A percentile compares a stretch with the other conserved stretches of the same genome.
These are phyloP conservation scores for Tetrapyrgos nigripes DNA, from an alignment of 1,284 basidiomycete genomes.

Conservation along the genomic window DNA sequence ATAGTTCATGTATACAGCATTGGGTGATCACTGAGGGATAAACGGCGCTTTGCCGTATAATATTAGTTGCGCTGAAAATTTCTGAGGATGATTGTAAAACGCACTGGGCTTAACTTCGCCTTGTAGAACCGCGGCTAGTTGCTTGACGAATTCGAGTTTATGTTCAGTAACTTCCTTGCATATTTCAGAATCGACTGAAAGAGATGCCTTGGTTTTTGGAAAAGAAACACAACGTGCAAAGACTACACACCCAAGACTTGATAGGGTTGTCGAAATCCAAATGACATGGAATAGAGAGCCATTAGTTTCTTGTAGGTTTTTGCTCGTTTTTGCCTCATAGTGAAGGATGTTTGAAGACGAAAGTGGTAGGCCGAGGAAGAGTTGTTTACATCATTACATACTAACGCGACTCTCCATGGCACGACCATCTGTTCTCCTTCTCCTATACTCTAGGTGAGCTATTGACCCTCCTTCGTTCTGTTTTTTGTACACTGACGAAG, in stretches of 20 bases:
- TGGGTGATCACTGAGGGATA: constrained; percentile 88
- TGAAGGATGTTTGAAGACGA: constrained; percentile 15
- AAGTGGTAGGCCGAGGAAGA: constrained; percentile 1
- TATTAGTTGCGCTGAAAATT: constrained; percentile 24
- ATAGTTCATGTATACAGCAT: constrained; percentile 92
- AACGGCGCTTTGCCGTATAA: constrained; percentile 48
- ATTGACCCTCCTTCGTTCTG: neutral
- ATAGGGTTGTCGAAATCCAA: constrained; percentile 91
- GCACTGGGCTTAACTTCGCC: constrained; percentile 89
- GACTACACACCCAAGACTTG: constrained; percentile 77
- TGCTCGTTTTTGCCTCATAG: constrained; percentile 92
- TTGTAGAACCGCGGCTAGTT: constrained; percentile 78
- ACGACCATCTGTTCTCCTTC: constrained; percentile 6
- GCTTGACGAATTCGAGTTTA: constrained; percentile 79
- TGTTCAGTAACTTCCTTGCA: constrained; percentile 72
- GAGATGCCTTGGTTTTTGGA: constrained; percentile 11
- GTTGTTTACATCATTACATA: neutral
- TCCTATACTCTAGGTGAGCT: constrained; percentile 14
- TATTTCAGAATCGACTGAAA: constrained; percentile 85
- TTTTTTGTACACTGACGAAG: neutral
- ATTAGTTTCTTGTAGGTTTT: constrained; percentile 94
- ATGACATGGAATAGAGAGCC: constrained; percentile 83
- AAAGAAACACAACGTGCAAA: constrained; percentile 7
- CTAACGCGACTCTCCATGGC: constrained; percentile 1
- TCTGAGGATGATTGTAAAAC: constrained; percentile 38